phyloP scores from a whole-genome alignment of 2,329 filamentous ascomycete species.

The Aspergillus fijiensis region DNA sequence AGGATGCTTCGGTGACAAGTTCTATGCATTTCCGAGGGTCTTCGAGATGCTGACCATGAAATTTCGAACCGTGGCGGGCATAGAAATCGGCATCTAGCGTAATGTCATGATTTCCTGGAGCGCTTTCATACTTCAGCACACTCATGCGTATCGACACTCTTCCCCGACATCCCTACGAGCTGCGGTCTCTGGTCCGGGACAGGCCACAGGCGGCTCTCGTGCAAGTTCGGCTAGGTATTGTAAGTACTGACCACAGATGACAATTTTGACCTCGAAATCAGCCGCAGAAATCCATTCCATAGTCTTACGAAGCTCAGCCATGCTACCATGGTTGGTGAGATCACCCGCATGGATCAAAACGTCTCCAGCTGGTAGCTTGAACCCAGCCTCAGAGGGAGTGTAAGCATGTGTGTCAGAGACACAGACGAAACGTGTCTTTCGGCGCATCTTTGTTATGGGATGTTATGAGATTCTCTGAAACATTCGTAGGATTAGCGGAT shows the following conservation, averaged over 20 bases:
- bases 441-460: slow-evolving; percentile 23
- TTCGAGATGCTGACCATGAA: slow-evolving; percentile 49
- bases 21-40: slow-evolving; percentile 46
- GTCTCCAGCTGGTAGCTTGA: slow-evolving; percentile 56
- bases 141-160: no score
- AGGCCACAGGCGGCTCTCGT: neutral
- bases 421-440: slow-evolving; percentile 56
- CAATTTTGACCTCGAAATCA: slow-evolving; percentile 56
- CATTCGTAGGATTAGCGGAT: neutral
- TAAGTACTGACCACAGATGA: slow-evolving; percentile 52
- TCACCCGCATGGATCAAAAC: slow-evolving; percentile 61
- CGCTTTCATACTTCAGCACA: neutral
- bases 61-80: slow-evolving; percentile 38
- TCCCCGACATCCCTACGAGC: neutral
- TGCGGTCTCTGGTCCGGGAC: neutral
- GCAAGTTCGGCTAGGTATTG: neutral
- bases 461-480: neutral
- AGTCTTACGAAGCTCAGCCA: slow-evolving; percentile 52
- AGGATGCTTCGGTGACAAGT: slow-evolving; percentile 40
- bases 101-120: slow-evolving; percentile 58
- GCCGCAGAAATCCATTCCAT: slow-evolving; percentile 54
- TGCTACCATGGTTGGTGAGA: slow-evolving; percentile 56
- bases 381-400: slow-evolving; percentile 48
- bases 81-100: slow-evolving; percentile 54
- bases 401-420: slow-evolving; percentile 60